Evolutionary conservation across 2,329 filamentous ascomycete genomes (phyloP).

Genomic region (Scolecobasidium constrictum): DNA sequence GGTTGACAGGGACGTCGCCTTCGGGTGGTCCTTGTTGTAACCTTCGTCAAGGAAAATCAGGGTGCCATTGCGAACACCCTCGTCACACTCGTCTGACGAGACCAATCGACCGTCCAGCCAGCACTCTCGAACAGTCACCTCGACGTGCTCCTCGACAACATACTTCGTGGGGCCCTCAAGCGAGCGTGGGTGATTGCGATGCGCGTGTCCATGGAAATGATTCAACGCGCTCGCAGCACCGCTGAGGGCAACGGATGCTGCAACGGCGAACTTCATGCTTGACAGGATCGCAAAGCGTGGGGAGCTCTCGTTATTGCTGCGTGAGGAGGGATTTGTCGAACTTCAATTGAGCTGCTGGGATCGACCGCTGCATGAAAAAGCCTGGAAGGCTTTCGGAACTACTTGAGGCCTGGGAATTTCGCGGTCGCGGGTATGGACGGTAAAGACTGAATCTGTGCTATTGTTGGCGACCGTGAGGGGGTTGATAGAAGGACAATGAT

Average conservation of each 20-base stretch:
- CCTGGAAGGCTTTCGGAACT: neutral
- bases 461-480: too few species aligned
- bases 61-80: constrained; percentile 59
- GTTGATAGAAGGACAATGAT: too few species aligned
- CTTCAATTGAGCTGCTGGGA: neutral
- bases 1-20: neutral
- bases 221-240: neutral
- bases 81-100: constrained; percentile 51
- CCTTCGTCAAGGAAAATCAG: constrained; percentile 54
- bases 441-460: neutral
- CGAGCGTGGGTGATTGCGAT: neutral
- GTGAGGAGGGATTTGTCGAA: neutral
- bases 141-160: constrained; percentile 45
- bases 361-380: constrained; percentile 10
- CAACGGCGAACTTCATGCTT: neutral
- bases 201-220: neutral
- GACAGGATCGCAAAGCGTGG: constrained; percentile 13
- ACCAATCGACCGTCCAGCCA: constrained; percentile 56
- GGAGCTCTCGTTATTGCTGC: too few species aligned
- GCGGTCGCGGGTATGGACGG: neutral
- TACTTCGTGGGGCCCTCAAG: constrained; percentile 11
- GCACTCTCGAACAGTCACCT: constrained; percentile 52
- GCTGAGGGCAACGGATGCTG: neutral
- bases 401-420: neutral
- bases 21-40: constrained; percentile 3